Base-by-base conservation (phyloP, 192 early-diverging fungal species). In the Podila minutissima region DNA sequence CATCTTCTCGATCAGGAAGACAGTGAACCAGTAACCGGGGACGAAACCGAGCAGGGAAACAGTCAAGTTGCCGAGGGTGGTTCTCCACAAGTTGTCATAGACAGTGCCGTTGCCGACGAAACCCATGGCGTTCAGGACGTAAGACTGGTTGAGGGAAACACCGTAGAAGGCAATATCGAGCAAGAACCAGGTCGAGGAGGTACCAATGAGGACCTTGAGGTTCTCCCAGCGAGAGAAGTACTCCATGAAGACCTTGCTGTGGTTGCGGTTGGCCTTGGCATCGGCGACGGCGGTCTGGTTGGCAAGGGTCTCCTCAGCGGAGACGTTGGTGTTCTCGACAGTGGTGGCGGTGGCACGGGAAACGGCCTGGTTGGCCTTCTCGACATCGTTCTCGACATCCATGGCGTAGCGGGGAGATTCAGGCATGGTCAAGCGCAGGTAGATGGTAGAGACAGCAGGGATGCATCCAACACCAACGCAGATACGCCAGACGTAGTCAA, bases 1-100 rank as follows among this genome's bases (percentile, higher is more conserved):
- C 37, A 94, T 72, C 67, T 83, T 83, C 66, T 99, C 98, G 46
- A 99, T 93, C 24, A 92, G 84, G 66, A 94, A 93, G 71, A 99
- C 96, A 5, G 94, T 86, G 81, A 99, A 87, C 95, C 94, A 97
- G 92, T 98, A 99, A 53, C 98, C 98, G 38, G 98, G 98, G 10
- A 99, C 89, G 33, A 91, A 91, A 55, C 95, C 95, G 20, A 94
- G 86, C 19, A 94, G 66, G 53, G 94, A 94, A 82, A 99, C 92
- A 75, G 97, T 97, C 74, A 97, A 89, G 88, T 93, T 97, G 69
- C 98, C 98, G 73, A 96, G 83, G 26, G 95, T 84, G 53, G 87
- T 91, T 82, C 91, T 91, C 86, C 86, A 91, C 64, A 92, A 85
- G 66, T 72, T 69, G 83, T 91, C 88, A 24, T 84, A 82, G 41